A percentile compares a stretch with the other conserved stretches of the same genome.
These are phyloP conservation scores for Rhynchosporium graminicola DNA, from an alignment of 2,329 filamentous ascomycete species.

Conservation along the genomic window DNA sequence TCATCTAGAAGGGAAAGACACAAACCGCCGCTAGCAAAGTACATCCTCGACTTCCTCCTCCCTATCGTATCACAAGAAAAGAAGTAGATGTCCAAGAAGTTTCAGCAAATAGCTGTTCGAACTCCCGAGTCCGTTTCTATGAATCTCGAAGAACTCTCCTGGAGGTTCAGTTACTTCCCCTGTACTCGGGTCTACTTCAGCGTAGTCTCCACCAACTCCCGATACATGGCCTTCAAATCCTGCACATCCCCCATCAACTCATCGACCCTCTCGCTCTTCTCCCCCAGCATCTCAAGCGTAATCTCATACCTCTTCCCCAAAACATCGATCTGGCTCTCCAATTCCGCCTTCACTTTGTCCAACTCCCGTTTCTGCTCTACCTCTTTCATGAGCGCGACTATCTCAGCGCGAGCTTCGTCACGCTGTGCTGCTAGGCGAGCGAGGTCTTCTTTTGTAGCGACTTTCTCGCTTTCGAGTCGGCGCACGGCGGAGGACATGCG, in stretches of 20 bases:
- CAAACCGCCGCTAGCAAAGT: not conserved
- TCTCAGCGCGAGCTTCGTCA: slow-evolving; percentile 87
- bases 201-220: slow-evolving; percentile 85
- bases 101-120: not conserved
- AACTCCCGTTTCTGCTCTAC: slow-evolving; percentile 68
- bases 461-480: slow-evolving; percentile 87
- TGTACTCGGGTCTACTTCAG: slow-evolving; percentile 55
- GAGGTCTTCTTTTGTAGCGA: slow-evolving; percentile 84
- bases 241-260: slow-evolving; percentile 86
- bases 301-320: slow-evolving; percentile 83
- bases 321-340: slow-evolving; percentile 68
- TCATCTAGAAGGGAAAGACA: not conserved
- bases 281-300: slow-evolving; percentile 89
- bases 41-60: not conserved
- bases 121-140: not conserved
- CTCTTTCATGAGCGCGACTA: slow-evolving; percentile 88
- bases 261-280: slow-evolving; percentile 94
- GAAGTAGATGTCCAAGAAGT: not conserved
- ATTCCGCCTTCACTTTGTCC: slow-evolving; percentile 58
- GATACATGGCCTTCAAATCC: slow-evolving; percentile 95
- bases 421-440: slow-evolving; percentile 77
- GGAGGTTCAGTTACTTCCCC: too few species aligned
- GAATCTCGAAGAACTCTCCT: not conserved
- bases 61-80: slow-evolving; percentile 5
- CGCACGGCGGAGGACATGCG: slow-evolving; percentile 93